Evolutionary conservation across 2,329 filamentous ascomycete species (phyloP).

Genomic region (Nemania sp.): DNA sequence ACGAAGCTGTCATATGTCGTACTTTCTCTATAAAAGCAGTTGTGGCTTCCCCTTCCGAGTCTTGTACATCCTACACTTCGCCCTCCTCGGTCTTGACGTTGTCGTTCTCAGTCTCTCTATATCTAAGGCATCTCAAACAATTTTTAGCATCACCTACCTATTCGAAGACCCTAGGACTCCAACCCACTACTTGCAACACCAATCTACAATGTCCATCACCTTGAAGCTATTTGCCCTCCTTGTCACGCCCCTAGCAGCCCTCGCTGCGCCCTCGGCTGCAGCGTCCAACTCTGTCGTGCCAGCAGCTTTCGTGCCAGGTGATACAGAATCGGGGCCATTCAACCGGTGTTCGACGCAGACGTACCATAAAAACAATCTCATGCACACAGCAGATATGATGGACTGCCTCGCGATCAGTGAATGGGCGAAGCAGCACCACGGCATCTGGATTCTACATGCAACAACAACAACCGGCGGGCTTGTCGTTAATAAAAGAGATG

Average conservation of each 20-base stretch:
- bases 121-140: no score
- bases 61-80: not conserved
- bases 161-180: no score
- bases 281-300: not conserved
- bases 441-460: constrained; percentile 18
- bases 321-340: not conserved
- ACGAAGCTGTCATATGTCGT: not conserved
- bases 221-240: constrained; percentile 19
- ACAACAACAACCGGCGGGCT: not conserved
- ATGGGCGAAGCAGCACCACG: constrained; percentile 22
- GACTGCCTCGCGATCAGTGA: constrained; percentile 24
- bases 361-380: not conserved
- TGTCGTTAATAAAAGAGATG: not conserved
- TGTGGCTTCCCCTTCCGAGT: not conserved
- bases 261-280: constrained; percentile 2
- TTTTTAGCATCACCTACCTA: no score
- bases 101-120: no score
- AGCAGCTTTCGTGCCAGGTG: constrained; percentile 13
- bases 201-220: not conserved
- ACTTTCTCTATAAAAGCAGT: not conserved
- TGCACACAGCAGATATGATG: constrained; percentile 13
- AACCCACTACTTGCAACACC: no score
- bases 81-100: no score
- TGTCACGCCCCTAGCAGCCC: constrained; percentile 10
- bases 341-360: constrained; percentile 3